Evolutionary conservation across 768 basidiomycete genomes (phyloP), one percentile per base, ranked within the genome.

Genomic region (Tremella mesenterica): DNA sequence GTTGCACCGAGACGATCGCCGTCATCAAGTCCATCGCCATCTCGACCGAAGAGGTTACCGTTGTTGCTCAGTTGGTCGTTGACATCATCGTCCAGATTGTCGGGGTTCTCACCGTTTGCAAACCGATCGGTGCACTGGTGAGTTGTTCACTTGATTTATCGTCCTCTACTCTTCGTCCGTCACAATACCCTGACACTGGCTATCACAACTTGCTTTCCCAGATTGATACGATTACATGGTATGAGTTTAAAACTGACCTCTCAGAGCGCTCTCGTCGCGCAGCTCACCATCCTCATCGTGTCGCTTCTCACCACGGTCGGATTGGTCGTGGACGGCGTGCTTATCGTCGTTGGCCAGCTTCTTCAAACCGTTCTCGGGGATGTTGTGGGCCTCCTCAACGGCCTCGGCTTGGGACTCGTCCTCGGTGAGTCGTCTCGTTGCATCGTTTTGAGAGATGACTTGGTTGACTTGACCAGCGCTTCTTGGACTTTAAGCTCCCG

Each of bases 191-290:
- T n/a, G n/a, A n/a, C n/a, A n/a, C n/a, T n/a, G n/a, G n/a, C n/a
- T n/a, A n/a, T n/a, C n/a, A n/a, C n/a, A n/a, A n/a, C n/a, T n/a
- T n/a, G n/a, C n/a, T n/a, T n/a, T n/a, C n/a, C n/a, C n/a, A n/a
- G n/a, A n/a, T n/a, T n/a, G n/a, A n/a, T n/a, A n/a, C n/a, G n/a
- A n/a, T n/a, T n/a, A n/a, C n/a, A n/a, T n/a, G n/a, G n/a, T n/a
- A n/a, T n/a, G n/a, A n/a, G n/a, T n/a, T n/a, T n/a, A n/a, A n/a
- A 23, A 16, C 38, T 41, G 38, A 41, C 27, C 7, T 28, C 9
- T n/a, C 47, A 60, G 59, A 52, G 55, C 20, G 48, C 52, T 10
- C 33, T 60, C 36, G 54, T 60, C 44, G 43, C 49, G 20, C 30
- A 39, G 10, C 50, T 60, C 48, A 53, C 53, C 30, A 29, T 28